Conservation (phyloP, 2,329 filamentous ascomycete genomes). For the Aspergillus pseudoglaucus region DNA sequence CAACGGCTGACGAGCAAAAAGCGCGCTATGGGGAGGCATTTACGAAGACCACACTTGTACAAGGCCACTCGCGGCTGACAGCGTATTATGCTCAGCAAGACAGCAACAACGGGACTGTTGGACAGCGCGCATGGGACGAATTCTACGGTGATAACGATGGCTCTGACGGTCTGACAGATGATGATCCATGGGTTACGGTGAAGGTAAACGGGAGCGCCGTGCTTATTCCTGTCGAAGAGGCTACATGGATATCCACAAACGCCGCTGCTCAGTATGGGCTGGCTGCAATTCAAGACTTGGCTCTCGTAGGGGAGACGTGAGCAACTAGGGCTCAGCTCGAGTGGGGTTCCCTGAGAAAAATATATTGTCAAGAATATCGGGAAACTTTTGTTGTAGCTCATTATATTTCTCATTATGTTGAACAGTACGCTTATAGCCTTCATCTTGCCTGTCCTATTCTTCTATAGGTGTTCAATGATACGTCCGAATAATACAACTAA, state of each 20-base stretch:
- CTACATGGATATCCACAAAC: slow-evolving; percentile 53
- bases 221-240: slow-evolving; percentile 48
- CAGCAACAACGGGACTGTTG: slow-evolving; percentile 42
- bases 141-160: slow-evolving; percentile 32
- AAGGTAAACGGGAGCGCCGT: slow-evolving; percentile 40
- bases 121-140: slow-evolving; percentile 49
- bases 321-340: not conserved
- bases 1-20: slow-evolving; percentile 44
- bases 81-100: slow-evolving; percentile 45
- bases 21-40: slow-evolving; percentile 49
- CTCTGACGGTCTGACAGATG: slow-evolving; percentile 1
- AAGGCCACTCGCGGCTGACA: slow-evolving; percentile 54
- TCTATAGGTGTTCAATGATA: no score
- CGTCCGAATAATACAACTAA: no score
- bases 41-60: slow-evolving; percentile 43
- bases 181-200: slow-evolving; percentile 7
- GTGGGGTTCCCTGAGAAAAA: not conserved
- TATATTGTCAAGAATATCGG: no score
- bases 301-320: slow-evolving; percentile 1
- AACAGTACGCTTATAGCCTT: no score
- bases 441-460: no score
- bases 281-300: slow-evolving; percentile 51
- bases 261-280: slow-evolving; percentile 52
- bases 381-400: no score
- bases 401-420: no score